Percentiles rank a stretch among this genome's conserved stretches.
Conservation (phyloP, 495 filamentous ascomycete genomes). For the Annulohypoxylon moriforme region DNA sequence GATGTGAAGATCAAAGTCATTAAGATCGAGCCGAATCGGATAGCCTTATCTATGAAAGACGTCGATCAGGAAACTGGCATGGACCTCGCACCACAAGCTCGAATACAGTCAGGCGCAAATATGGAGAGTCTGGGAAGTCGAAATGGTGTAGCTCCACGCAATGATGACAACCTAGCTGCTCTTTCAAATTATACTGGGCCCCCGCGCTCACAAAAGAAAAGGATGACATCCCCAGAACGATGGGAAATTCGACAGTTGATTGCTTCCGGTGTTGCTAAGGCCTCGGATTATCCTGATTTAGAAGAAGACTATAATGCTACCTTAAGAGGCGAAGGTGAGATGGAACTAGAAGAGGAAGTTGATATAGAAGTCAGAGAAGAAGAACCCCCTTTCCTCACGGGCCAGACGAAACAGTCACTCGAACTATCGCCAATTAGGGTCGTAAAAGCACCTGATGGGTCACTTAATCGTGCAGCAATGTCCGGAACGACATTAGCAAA, state of each 20-base stretch:
- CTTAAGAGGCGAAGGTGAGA: slow-evolving; percentile 83
- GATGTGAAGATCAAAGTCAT: slow-evolving; percentile 92
- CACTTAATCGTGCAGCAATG: slow-evolving; percentile 94
- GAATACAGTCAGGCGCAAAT: slow-evolving; percentile 92
- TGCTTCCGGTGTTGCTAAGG: slow-evolving; percentile 90
- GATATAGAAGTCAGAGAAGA: slow-evolving; percentile 97
- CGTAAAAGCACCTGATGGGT: slow-evolving; percentile 96
- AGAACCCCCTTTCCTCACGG: slow-evolving; percentile 94
- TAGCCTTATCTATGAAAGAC: slow-evolving; percentile 96
- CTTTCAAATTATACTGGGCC: slow-evolving; percentile 67
- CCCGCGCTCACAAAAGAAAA: slow-evolving; percentile 76
- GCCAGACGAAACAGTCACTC: slow-evolving; percentile 94
- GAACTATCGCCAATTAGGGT: slow-evolving; percentile 95
- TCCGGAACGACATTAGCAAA: slow-evolving; percentile 89
- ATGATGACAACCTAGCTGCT: slow-evolving; percentile 66
- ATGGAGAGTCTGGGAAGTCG: slow-evolving; percentile 80
- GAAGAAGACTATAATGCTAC: slow-evolving; percentile 94
- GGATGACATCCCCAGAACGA: slow-evolving; percentile 93
- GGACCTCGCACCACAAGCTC: slow-evolving; percentile 82
- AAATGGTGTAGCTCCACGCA: slow-evolving; percentile 62
- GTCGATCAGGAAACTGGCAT: slow-evolving; percentile 91
- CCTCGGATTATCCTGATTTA: slow-evolving; percentile 91
- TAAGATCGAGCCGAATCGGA: slow-evolving; percentile 81
- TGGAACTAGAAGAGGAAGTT: slow-evolving; percentile 96
- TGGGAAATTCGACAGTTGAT: slow-evolving; percentile 99